phyloP scores from a whole-genome alignment of 371 early-diverging fungal genomes.

The Mortierella sp. region DNA sequence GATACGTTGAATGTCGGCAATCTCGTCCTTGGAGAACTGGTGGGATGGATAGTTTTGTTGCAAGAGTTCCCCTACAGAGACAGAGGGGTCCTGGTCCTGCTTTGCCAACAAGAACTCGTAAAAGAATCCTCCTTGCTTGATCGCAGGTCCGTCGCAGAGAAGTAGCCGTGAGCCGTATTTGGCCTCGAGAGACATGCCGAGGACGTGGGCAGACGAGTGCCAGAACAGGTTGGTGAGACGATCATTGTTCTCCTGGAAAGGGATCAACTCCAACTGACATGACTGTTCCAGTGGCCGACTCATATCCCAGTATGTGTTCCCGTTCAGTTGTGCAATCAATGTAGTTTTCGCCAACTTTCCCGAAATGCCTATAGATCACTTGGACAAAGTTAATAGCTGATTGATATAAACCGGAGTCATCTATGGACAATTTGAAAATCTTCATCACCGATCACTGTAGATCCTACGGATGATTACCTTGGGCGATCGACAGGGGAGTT shows the following conservation, averaged over 20 bases:
- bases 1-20: conserved; percentile 46
- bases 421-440: conserved; percentile 26
- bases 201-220: conserved; percentile 96
- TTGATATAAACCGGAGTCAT: not conserved
- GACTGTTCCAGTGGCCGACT: conserved; percentile 88
- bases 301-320: conserved; percentile 91
- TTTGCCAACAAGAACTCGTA: conserved; percentile 55
- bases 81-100: conserved; percentile 30
- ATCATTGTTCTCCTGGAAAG: conserved; percentile 78
- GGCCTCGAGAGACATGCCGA: conserved; percentile 90
- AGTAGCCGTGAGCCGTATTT: conserved; percentile 91
- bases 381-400: not conserved
- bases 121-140: conserved; percentile 61
- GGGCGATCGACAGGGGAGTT: conserved; percentile 94
- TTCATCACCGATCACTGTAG: conserved; percentile 79
- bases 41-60: conserved; percentile 45
- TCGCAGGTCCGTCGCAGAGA: conserved; percentile 82
- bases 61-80: conserved; percentile 27
- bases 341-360: conserved; percentile 70
- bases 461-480: conserved; percentile 74
- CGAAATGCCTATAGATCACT: conserved; percentile 55
- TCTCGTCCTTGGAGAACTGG: conserved; percentile 52
- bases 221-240: conserved; percentile 89
- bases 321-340: conserved; percentile 82
- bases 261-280: conserved; percentile 89